A percentile compares a stretch with the other conserved stretches of the same genome.
Conservation (phyloP, 2,329 filamentous ascomycete species). For the Colletotrichum aenigma region DNA sequence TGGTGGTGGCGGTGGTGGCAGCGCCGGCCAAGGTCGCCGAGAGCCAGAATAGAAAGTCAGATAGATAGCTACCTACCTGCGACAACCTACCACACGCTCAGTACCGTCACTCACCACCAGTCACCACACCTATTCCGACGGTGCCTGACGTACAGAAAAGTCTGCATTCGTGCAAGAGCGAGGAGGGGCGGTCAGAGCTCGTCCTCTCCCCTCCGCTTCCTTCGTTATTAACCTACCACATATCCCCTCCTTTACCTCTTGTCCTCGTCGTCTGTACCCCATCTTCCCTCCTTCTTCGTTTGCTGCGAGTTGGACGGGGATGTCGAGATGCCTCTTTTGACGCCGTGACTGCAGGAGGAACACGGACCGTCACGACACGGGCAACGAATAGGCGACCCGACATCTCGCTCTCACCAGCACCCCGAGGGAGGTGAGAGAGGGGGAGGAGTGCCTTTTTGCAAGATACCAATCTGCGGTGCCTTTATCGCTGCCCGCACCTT, state of each 20-base stretch:
- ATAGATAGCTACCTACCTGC: background rate
- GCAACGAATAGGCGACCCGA: background rate
- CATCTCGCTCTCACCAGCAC: background rate
- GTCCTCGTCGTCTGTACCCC: background rate
- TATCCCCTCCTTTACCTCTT: background rate
- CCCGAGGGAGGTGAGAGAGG: background rate
- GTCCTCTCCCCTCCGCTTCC: background rate
- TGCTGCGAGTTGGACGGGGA: background rate
- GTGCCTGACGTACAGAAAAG: background rate
- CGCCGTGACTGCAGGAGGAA: background rate
- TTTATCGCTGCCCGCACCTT: background rate
- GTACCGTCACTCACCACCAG: background rate
- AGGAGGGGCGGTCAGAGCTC: conserved; percentile 14
- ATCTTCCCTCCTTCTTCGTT: background rate
- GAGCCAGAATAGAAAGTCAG: background rate
- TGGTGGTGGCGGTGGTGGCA: background rate
- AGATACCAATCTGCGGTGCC: background rate
- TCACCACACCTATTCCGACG: background rate
- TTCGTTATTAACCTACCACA: background rate
- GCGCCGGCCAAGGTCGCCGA: background rate
- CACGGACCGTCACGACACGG: background rate
- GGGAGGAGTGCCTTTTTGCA: background rate
- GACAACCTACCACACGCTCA: background rate
- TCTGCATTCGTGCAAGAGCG: conserved; percentile 1
- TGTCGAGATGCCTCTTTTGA: background rate